Conservation (phyloP, 495 filamentous ascomycete species). For the Glonium stellatum region DNA sequence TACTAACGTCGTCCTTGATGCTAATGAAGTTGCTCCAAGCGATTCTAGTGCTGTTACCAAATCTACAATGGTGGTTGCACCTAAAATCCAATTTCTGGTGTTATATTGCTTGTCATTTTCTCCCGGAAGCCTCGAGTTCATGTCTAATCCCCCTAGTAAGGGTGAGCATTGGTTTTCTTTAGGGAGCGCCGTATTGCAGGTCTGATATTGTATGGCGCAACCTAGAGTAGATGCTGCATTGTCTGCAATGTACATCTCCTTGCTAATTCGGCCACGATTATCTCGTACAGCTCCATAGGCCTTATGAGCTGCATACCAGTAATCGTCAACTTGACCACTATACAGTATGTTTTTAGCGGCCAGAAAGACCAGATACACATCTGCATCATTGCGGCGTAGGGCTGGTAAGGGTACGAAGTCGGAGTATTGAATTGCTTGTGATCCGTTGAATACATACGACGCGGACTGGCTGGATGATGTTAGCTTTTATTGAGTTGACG, state of each 20-base stretch:
- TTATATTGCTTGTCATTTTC: no score
- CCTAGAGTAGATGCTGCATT: slow-evolving; percentile 1
- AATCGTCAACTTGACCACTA: slow-evolving; percentile 5
- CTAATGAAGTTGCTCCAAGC: not conserved
- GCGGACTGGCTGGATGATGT: no score
- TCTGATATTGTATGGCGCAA: slow-evolving; percentile 12
- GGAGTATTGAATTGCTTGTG: no score
- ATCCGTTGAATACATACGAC: no score
- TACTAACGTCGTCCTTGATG: not conserved
- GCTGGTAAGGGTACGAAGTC: not conserved
- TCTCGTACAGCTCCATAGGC: no score
- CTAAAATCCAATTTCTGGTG: no score
- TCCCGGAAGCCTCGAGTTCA: slow-evolving; percentile 8
- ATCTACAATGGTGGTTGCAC: no score
- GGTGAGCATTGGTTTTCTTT: slow-evolving; percentile 4
- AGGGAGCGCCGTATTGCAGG: slow-evolving; percentile 13
- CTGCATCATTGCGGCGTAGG: slow-evolving; percentile 6
- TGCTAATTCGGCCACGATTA: no score
- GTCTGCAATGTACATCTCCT: slow-evolving; percentile 1
- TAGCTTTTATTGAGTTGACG: no score
- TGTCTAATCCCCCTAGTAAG: no score
- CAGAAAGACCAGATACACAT: slow-evolving; percentile 5
- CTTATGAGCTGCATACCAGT: slow-evolving; percentile 6
- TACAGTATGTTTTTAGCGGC: slow-evolving; percentile 8
- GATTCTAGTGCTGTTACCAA: no score